A percentile compares a stretch with the other conserved stretches of the same genome.
These are phyloP conservation scores for Ensete ventricosum DNA, from an alignment of 176 grass and related monocot genomes.

Conservation along the genomic window DNA sequence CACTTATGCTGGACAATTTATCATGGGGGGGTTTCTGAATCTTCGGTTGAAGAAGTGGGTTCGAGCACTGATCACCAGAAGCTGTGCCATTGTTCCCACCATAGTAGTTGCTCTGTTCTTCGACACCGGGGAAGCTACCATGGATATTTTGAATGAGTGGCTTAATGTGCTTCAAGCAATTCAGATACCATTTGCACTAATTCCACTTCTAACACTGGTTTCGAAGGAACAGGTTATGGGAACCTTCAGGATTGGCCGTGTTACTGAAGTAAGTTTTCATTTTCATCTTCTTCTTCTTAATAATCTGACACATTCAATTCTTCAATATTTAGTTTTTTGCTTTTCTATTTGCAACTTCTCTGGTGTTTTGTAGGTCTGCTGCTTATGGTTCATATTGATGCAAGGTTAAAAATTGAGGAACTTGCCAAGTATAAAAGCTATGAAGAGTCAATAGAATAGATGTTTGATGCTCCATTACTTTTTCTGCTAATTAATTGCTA, in stretches of 20 bases:
- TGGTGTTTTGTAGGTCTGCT: no score
- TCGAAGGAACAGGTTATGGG: slow-evolving; percentile 94
- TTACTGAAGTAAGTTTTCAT: slow-evolving; percentile 63
- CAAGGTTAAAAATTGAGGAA: no score
- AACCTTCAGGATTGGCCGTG: slow-evolving; percentile 54
- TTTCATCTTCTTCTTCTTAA: not conserved
- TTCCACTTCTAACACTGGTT: slow-evolving; percentile 83
- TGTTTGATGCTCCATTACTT: no score
- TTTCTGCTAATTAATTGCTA: no score
- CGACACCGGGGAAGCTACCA: slow-evolving; percentile 76
- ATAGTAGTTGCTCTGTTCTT: slow-evolving; percentile 89
- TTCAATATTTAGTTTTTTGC: no score
- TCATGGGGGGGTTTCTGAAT: slow-evolving; percentile 93
- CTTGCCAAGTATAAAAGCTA: no score
- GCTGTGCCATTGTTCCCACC: slow-evolving; percentile 80
- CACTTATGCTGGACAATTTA: slow-evolving; percentile 85
- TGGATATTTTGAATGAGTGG: slow-evolving; percentile 83
- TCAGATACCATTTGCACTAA: slow-evolving; percentile 94
- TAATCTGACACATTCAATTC: no score
- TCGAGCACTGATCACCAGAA: slow-evolving; percentile 73
- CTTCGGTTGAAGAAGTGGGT: slow-evolving; percentile 94
- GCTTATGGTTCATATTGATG: no score
- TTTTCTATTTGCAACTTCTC: no score
- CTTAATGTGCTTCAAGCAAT: slow-evolving; percentile 97
- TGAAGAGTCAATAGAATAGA: no score